Percentiles rank a stretch among this genome's conserved stretches.
Evolutionary conservation across 2,329 filamentous ascomycete species (phyloP).

Genomic region (Aspergillus versicolor): DNA sequence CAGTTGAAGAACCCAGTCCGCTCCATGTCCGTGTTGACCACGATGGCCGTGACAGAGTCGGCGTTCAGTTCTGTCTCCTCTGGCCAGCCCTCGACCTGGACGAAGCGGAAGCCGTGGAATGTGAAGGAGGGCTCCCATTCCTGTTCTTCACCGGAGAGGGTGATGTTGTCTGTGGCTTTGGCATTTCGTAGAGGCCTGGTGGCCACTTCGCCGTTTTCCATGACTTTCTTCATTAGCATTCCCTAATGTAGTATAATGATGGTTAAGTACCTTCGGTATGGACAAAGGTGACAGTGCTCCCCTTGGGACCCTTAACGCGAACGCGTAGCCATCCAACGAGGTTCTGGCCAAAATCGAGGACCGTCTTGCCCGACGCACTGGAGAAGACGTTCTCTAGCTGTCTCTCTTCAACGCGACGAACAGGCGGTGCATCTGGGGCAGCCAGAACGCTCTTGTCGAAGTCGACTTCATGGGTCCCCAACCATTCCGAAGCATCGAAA

Average conservation of each 20-base stretch:
- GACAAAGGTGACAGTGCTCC: conserved; percentile 28
- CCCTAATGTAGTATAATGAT: background rate
- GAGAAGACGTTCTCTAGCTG: conserved; percentile 28
- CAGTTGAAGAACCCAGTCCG: conserved; percentile 50
- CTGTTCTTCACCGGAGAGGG: conserved; percentile 21
- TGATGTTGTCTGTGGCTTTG: conserved; percentile 13
- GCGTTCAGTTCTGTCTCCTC: conserved; percentile 15
- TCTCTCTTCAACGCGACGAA: conserved; percentile 37
- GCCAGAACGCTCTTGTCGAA: conserved; percentile 9
- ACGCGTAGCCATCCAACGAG: conserved; percentile 53
- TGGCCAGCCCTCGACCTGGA: conserved; percentile 49
- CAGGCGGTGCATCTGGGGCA: conserved; percentile 44
- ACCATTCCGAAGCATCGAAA: conserved; percentile 11
- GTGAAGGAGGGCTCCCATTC: conserved; percentile 50
- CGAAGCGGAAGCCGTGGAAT: conserved; percentile 54
- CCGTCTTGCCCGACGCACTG: conserved; percentile 46
- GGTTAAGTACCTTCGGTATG: conserved; percentile 40
- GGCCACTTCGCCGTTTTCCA: conserved; percentile 41
- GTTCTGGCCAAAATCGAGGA: conserved; percentile 61
- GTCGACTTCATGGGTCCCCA: conserved; percentile 11
- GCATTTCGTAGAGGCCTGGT: conserved; percentile 38
- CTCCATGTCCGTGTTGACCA: conserved; percentile 53
- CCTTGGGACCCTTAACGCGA: conserved; percentile 19
- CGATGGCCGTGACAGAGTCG: conserved; percentile 33
- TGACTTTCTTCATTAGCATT: conserved; percentile 41